Conservation (phyloP, 352 stramenopile genomes). For the Globisporangium radiosum region DNA sequence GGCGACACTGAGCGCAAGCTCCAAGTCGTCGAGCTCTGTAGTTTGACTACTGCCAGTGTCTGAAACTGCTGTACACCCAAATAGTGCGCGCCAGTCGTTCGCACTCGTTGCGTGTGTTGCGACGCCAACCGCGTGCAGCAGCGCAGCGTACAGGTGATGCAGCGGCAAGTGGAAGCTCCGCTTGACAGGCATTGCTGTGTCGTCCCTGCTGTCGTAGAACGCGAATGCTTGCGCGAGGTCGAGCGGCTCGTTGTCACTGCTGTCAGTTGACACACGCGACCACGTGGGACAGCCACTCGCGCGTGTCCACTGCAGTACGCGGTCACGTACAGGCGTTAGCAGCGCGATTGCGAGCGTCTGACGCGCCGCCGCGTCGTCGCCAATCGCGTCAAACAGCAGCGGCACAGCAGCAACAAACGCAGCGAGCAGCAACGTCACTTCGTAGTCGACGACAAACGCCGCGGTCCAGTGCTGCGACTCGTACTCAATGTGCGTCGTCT, state of each 20-base stretch:
- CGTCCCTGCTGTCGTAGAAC: background rate
- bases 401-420: constrained; percentile 57
- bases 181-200: constrained; percentile 1
- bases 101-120: constrained; percentile 32
- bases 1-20: constrained; percentile 39
- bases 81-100: constrained; percentile 39
- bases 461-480: constrained; percentile 82
- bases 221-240: too few species aligned
- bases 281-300: constrained; percentile 33
- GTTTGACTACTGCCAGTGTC: background rate
- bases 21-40: constrained; percentile 12
- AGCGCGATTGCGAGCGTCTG: constrained; percentile 34
- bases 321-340: constrained; percentile 30
- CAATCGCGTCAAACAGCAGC: constrained; percentile 26
- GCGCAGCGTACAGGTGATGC: constrained; percentile 67
- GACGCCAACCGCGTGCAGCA: constrained; percentile 42
- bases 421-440: constrained; percentile 68
- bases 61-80: constrained; percentile 14
- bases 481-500: constrained; percentile 71
- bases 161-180: constrained; percentile 73
- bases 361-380: constrained; percentile 13
- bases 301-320: constrained; percentile 25
- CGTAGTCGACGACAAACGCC: constrained; percentile 79
- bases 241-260: too few species aligned
- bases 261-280: constrained; percentile 6